Evolutionary conservation across 179 eudicot species (phyloP).

Genomic region (Heliamphora pulchella): DNA sequence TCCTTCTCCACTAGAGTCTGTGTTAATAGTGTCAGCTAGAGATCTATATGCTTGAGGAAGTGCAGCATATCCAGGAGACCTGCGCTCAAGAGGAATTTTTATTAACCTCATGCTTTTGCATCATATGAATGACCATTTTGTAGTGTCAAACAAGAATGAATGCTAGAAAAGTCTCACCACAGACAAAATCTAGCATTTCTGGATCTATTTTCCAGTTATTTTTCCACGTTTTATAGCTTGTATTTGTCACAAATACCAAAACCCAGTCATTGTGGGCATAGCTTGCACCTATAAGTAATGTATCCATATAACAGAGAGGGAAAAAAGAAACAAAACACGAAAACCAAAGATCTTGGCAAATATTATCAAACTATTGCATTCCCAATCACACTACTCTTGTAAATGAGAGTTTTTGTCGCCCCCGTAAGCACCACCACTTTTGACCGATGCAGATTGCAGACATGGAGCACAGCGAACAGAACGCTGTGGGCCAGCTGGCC

Average conservation of each 20-base stretch:
- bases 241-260: not conserved
- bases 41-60: slow-evolving; percentile 39
- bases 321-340: not conserved
- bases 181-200: not conserved
- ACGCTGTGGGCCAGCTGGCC: too few species aligned
- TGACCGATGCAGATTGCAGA: too few species aligned
- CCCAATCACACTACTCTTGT: not conserved
- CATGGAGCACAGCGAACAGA: too few species aligned
- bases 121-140: not conserved
- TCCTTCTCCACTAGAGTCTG: slow-evolving; percentile 27
- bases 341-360: not conserved
- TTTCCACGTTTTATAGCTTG: not conserved
- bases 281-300: not conserved
- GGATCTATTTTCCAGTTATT: not conserved
- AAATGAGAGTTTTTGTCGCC: too few species aligned
- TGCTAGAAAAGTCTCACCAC: not conserved
- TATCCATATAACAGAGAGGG: not conserved
- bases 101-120: not conserved
- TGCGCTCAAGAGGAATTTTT: slow-evolving; percentile 22
- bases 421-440: too few species aligned
- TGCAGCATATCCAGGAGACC: slow-evolving; percentile 70
- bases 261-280: not conserved
- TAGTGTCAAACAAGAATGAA: not conserved
- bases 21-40: slow-evolving; percentile 24
- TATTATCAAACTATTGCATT: slow-evolving; percentile 3